A percentile compares a stretch with the other conserved stretches of the same genome.
phyloP scores from a whole-genome alignment of 805 yeast genomes.

The Pichia deserticola region DNA sequence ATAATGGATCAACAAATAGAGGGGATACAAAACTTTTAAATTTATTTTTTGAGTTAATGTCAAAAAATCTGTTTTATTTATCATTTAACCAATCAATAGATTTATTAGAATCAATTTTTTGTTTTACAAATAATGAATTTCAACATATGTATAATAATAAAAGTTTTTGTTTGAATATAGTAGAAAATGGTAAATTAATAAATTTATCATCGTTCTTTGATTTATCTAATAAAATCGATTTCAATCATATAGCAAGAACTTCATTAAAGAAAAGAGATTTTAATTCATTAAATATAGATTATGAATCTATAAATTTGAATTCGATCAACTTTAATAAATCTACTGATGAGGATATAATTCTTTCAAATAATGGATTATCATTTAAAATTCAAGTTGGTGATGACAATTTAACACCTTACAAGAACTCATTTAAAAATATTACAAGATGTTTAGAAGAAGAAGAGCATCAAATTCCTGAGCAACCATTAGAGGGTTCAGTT shows the following conservation, averaged over 20 bases:
- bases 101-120: conserved; percentile 36
- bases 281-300: conserved; percentile 2
- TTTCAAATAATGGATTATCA: neutral
- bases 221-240: neutral
- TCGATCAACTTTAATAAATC: neutral
- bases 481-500: neutral
- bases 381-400: conserved; percentile 24
- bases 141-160: conserved; percentile 9
- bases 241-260: conserved; percentile 12
- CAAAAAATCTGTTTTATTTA: conserved; percentile 32
- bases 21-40: conserved; percentile 8
- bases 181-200: conserved; percentile 26
- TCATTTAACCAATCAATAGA: conserved; percentile 23
- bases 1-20: neutral
- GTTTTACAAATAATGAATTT: conserved; percentile 28
- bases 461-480: neutral
- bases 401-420: conserved; percentile 14
- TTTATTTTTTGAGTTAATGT: conserved; percentile 35
- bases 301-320: neutral
- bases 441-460: conserved; percentile 1
- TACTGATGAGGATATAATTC: neutral
- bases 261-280: neutral
- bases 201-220: conserved; percentile 24
- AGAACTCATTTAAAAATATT: conserved; percentile 14
- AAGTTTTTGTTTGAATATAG: conserved; percentile 34